Conservation (phyloP, 2,329 filamentous ascomycete species). For the Leptographium galeiforme region DNA sequence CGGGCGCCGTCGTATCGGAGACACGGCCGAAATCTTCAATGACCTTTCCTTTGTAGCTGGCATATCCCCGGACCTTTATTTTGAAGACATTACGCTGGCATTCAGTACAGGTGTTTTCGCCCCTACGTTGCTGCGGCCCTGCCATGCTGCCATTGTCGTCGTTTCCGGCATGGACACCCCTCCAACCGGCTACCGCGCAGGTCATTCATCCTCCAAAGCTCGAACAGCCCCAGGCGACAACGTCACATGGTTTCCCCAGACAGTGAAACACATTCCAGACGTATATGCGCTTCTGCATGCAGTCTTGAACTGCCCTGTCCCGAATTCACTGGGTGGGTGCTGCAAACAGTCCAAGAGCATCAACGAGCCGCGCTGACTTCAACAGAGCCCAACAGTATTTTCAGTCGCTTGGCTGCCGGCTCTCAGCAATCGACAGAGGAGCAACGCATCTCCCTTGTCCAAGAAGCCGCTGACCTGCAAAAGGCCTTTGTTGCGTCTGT, state of each 20-base stretch:
- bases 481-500: neutral
- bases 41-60: slow-evolving; percentile 2
- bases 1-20: neutral
- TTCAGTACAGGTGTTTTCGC: neutral
- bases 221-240: neutral
- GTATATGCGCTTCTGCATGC: slow-evolving; percentile 8
- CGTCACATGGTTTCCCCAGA: neutral
- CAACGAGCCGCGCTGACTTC: neutral
- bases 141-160: neutral
- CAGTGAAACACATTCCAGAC: slow-evolving; percentile 3
- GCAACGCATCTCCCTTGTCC: neutral
- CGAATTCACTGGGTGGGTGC: neutral
- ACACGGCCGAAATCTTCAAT: slow-evolving; percentile 4
- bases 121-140: neutral
- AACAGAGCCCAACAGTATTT: neutral
- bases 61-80: neutral
- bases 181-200: too few relatives aligned
- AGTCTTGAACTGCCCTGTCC: slow-evolving; percentile 1
- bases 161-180: neutral
- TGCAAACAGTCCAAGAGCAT: neutral
- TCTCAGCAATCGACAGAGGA: neutral
- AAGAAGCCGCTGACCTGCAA: slow-evolving; percentile 1
- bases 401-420: neutral
- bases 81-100: neutral
- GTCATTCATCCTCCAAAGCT: too few relatives aligned